These are phyloP conservation scores for Penicillium arizonense DNA, from an alignment of 495 filamentous ascomycete species.

Conservation along the genomic window DNA sequence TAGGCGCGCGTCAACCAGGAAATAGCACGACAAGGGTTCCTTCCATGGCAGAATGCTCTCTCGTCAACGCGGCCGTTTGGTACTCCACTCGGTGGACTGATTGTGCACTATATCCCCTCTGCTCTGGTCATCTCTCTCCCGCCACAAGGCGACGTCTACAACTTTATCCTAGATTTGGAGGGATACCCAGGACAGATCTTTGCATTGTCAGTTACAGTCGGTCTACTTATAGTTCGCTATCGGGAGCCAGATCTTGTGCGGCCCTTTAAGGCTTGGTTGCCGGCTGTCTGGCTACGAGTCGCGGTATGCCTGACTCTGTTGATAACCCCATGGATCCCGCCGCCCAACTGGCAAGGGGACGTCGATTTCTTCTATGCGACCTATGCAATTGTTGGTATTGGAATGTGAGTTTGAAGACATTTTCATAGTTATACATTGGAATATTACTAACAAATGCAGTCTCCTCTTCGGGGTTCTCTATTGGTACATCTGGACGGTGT, in stretches of 20 bases:
- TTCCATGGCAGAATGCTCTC: constrained; percentile 61
- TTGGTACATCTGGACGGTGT: constrained; percentile 69
- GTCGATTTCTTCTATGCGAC: constrained; percentile 67
- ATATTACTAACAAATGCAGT: constrained; percentile 31
- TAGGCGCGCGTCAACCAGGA: constrained; percentile 71
- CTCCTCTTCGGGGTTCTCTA: constrained; percentile 61
- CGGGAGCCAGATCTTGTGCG: constrained; percentile 58
- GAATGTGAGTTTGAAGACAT: constrained; percentile 53
- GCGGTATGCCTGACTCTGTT: constrained; percentile 32
- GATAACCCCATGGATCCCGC: constrained; percentile 42
- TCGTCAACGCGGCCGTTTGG: constrained; percentile 67
- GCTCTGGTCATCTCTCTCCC: constrained; percentile 64
- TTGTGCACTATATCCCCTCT: constrained; percentile 68
- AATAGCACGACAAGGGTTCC: constrained; percentile 65
- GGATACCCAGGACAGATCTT: constrained; percentile 66
- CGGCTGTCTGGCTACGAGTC: constrained; percentile 40
- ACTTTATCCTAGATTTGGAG: constrained; percentile 72
- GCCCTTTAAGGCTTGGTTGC: constrained; percentile 67
- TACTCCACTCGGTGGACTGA: constrained; percentile 63
- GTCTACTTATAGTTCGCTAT: constrained; percentile 60
- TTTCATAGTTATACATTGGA: neutral
- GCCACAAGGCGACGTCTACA: constrained; percentile 64
- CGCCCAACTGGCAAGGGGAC: constrained; percentile 47
- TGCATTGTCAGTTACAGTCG: constrained; percentile 56
- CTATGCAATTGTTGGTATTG: constrained; percentile 69